phyloP scores from a whole-genome alignment of 108 stramenopile species.

The Stephanodiscus triporus region DNA sequence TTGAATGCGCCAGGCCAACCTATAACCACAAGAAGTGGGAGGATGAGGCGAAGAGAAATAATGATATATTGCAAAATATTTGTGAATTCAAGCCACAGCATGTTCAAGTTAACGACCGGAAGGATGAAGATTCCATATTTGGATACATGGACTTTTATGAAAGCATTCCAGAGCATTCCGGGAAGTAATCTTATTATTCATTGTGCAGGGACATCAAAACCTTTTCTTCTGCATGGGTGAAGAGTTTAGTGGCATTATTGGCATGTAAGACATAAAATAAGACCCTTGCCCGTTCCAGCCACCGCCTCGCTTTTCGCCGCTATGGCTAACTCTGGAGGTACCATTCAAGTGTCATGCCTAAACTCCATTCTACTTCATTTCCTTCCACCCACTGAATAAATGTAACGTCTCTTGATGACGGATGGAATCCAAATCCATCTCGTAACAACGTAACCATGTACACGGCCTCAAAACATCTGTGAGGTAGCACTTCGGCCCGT shows the following conservation, averaged over 20 bases:
- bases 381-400: constrained; percentile 88
- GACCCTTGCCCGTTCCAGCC: no score
- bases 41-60: constrained; percentile 71
- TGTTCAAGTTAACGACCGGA: constrained; percentile 5
- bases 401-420: constrained; percentile 78
- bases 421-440: constrained; percentile 91
- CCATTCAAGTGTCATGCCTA: constrained; percentile 87
- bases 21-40: constrained; percentile 85
- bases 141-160: constrained; percentile 50
- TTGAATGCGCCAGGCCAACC: constrained; percentile 69
- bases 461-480: constrained; percentile 86
- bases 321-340: no score
- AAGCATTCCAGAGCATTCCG: constrained; percentile 24
- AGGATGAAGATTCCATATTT: constrained; percentile 48
- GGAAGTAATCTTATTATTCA: neutral
- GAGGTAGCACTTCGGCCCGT: constrained; percentile 75
- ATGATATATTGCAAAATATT: constrained; percentile 69
- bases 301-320: no score
- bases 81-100: constrained; percentile 64
- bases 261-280: no score
- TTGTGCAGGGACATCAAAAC: neutral
- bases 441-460: constrained; percentile 88
- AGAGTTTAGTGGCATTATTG: no score
- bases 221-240: no score
- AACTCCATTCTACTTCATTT: constrained; percentile 89